A percentile compares a stretch with the other conserved stretches of the same genome.
phyloP scores from a whole-genome alignment of 352 stramenopile species.

The Phytophthora hibernalis region DNA sequence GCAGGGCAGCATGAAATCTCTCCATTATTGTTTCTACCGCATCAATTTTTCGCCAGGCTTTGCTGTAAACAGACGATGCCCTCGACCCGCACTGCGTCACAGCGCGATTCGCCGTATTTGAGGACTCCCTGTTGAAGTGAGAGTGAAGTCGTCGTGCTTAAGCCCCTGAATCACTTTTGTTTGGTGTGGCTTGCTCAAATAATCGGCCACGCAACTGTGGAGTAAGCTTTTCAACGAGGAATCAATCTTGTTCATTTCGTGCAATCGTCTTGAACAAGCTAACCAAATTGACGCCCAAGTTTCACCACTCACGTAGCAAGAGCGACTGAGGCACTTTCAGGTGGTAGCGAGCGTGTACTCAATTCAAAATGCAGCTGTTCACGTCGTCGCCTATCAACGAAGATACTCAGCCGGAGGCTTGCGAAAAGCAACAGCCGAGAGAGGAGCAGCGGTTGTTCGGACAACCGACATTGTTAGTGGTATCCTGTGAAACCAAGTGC shows the following conservation, averaged over 20 bases:
- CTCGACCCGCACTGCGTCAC: constrained; percentile 18
- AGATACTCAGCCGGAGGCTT: too few relatives aligned
- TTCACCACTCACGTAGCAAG: not conserved
- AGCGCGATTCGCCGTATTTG: constrained; percentile 22
- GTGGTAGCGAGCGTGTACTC: constrained; percentile 13
- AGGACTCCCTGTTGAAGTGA: constrained; percentile 8
- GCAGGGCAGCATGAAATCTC: constrained; percentile 3
- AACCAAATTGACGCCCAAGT: not conserved
- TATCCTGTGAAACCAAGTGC: constrained; percentile 13
- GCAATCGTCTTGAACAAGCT: not conserved
- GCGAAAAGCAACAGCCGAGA: constrained; percentile 25
- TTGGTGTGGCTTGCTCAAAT: not conserved
- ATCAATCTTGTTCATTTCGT: not conserved
- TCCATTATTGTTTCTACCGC: constrained; percentile 16
- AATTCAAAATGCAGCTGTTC: constrained; percentile 11
- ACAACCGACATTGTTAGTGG: not conserved
- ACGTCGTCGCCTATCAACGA: not conserved
- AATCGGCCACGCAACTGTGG: not conserved
- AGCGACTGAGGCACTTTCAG: not conserved
- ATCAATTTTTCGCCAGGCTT: constrained; percentile 23
- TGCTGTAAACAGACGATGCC: constrained; percentile 21
- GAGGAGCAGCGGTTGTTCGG: constrained; percentile 15
- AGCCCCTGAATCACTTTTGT: not conserved
- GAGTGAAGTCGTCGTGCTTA: not conserved
- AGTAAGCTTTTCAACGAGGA: not conserved